phyloP scores from a whole-genome alignment of 2,329 filamentous ascomycete genomes.

The Verticillium nubilum region DNA sequence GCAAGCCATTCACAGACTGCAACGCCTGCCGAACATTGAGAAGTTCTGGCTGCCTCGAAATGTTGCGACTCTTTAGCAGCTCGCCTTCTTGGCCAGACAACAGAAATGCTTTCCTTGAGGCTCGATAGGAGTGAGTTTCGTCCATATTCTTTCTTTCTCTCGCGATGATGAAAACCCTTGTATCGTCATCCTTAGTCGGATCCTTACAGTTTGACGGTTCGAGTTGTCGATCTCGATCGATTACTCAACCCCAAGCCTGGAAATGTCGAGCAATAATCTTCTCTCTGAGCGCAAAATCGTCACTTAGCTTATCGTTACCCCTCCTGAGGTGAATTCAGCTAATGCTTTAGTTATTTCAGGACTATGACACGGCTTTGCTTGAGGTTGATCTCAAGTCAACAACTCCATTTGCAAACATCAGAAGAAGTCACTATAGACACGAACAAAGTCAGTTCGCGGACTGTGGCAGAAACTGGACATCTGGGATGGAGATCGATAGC shows the following conservation, averaged over 20 bases:
- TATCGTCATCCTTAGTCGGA: constrained; percentile 99
- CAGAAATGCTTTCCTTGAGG: too few species aligned
- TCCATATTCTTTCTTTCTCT: constrained; percentile 2
- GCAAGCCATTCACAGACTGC: constrained; percentile 35
- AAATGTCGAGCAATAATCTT: constrained; percentile 50
- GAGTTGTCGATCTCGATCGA: constrained; percentile 1
- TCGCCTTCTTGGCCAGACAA: too few species aligned
- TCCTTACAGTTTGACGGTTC: constrained; percentile 20
- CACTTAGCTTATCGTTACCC: not conserved
- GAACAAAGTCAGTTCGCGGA: too few species aligned
- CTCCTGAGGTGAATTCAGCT: not conserved
- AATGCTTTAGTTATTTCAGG: not conserved
- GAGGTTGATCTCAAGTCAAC: too few species aligned
- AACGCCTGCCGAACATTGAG: not conserved
- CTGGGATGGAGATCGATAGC: not conserved
- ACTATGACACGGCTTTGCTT: too few species aligned
- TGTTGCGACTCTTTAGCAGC: too few species aligned
- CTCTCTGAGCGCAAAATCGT: constrained; percentile 38
- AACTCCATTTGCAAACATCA: not conserved
- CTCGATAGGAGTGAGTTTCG: too few species aligned
- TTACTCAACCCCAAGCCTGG: constrained; percentile 21
- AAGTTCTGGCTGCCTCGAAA: too few species aligned
- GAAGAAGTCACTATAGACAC: not conserved
- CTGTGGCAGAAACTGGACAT: not conserved
- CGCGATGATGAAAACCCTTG: constrained; percentile 74